phyloP scores from a whole-genome alignment of 169 alveolate species.

The Eimeria tenella region DNA sequence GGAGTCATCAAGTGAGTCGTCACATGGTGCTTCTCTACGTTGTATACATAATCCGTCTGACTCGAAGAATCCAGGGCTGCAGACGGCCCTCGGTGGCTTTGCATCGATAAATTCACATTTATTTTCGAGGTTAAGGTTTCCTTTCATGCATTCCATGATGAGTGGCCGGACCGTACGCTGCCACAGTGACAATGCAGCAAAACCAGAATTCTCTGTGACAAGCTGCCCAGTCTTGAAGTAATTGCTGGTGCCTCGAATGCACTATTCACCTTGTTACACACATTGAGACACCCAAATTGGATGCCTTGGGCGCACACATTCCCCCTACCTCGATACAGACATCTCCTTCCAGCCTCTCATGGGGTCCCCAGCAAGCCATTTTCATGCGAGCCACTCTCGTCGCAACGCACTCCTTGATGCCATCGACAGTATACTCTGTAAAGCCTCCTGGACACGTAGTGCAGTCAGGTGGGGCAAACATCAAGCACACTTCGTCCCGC shows the following conservation, averaged over 20 bases:
- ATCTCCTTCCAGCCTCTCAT: slow-evolving; percentile 39
- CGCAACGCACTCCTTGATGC: slow-evolving; percentile 34
- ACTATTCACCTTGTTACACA: background rate
- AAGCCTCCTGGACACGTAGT: slow-evolving; percentile 60
- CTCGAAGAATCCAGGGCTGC: slow-evolving; percentile 46
- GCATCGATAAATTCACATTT: slow-evolving; percentile 9
- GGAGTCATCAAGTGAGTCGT: background rate
- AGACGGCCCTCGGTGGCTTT: slow-evolving; percentile 28
- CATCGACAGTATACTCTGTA: slow-evolving; percentile 8
- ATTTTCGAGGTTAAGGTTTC: slow-evolving; percentile 28
- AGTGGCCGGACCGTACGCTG: slow-evolving; percentile 22
- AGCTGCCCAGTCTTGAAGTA: too few species aligned
- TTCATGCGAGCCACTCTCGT: slow-evolving; percentile 58
- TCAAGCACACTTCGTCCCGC: slow-evolving; percentile 36
- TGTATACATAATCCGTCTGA: slow-evolving; percentile 33
- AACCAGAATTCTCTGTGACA: background rate
- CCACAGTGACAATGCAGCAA: background rate
- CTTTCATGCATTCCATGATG: slow-evolving; percentile 36
- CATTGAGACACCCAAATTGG: background rate
- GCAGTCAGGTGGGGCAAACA: slow-evolving; percentile 14
- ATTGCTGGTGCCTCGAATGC: too few species aligned
- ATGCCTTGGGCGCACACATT: background rate
- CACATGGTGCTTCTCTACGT: slow-evolving; percentile 20
- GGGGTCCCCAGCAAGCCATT: slow-evolving; percentile 62
- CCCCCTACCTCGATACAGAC: slow-evolving; percentile 21